phyloP scores from a whole-genome alignment of 768 basidiomycete species.

The Trametes villosa region DNA sequence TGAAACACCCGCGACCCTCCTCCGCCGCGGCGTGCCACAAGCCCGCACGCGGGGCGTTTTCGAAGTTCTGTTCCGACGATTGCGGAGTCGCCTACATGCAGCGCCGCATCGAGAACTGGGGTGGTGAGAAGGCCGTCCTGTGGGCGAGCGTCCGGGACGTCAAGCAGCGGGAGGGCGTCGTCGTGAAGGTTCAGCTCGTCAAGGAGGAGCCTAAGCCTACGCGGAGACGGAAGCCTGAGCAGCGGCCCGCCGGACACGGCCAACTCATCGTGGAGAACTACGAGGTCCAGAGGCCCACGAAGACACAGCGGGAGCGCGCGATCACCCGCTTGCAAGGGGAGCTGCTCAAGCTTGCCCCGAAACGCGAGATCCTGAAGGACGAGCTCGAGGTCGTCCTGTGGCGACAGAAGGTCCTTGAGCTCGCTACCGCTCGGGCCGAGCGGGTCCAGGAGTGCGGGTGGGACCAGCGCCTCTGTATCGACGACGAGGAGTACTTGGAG shows the following conservation, averaged over 20 bases:
- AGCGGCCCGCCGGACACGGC: background rate
- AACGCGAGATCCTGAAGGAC: slow-evolving; percentile 66
- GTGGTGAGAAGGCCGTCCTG: slow-evolving; percentile 63
- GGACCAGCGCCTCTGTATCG: slow-evolving; percentile 84
- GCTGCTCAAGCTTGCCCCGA: slow-evolving; percentile 60
- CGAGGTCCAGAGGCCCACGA: slow-evolving; percentile 40
- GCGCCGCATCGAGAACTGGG: slow-evolving; percentile 64
- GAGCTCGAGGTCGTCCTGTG: slow-evolving; percentile 72
- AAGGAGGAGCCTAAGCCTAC: slow-evolving; percentile 6
- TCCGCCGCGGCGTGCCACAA: slow-evolving; percentile 76
- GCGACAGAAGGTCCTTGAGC: slow-evolving; percentile 69
- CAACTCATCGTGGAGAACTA: slow-evolving; percentile 6
- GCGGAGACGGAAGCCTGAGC: slow-evolving; percentile 12
- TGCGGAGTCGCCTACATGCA: slow-evolving; percentile 81
- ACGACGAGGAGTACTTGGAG: slow-evolving; percentile 79
- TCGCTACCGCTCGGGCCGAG: slow-evolving; percentile 70
- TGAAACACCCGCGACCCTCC: slow-evolving; percentile 62
- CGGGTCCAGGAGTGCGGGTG: slow-evolving; percentile 80
- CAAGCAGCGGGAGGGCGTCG: slow-evolving; percentile 71
- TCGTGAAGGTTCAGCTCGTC: slow-evolving; percentile 44
- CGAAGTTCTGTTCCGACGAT: slow-evolving; percentile 91
- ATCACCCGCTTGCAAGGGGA: slow-evolving; percentile 54
- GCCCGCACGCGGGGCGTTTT: slow-evolving; percentile 79
- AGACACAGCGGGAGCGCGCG: slow-evolving; percentile 59
- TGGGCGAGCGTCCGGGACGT: slow-evolving; percentile 79